A percentile compares a stretch with the other conserved stretches of the same genome.
These are phyloP conservation scores for Primulina tabacum DNA, from an alignment of 257 asterid species.

Conservation along the genomic window DNA sequence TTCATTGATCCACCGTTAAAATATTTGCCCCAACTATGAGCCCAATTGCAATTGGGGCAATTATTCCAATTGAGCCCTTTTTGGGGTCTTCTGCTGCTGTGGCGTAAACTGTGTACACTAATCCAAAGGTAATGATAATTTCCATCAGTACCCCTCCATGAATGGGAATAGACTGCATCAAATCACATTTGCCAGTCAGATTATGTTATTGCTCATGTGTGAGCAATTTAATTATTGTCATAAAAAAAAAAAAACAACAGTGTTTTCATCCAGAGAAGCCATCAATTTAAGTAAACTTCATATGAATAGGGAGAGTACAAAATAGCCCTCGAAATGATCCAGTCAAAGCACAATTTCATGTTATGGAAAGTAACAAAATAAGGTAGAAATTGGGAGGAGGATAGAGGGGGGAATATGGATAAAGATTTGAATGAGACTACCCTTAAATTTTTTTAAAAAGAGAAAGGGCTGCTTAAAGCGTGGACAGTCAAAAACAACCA, in stretches of 20 bases:
- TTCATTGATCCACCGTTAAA: slow-evolving; percentile 76
- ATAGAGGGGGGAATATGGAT: slow-evolving; percentile 44
- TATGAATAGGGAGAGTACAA: too few relatives aligned
- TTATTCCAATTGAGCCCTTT: slow-evolving; percentile 60
- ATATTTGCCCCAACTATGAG: slow-evolving; percentile 70
- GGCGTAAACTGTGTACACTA: slow-evolving; percentile 75
- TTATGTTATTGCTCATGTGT: too few relatives aligned
- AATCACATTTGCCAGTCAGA: neutral
- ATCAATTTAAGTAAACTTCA: too few relatives aligned
- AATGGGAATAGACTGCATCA: slow-evolving; percentile 50
- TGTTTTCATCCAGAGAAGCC: too few relatives aligned
- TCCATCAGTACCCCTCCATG: slow-evolving; percentile 67
- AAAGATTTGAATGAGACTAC: slow-evolving; percentile 33
- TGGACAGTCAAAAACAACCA: neutral
- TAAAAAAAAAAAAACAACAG: too few relatives aligned
- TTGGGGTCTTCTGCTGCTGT: slow-evolving; percentile 72
- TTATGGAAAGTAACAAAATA: neutral
- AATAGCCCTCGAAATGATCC: too few relatives aligned
- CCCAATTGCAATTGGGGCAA: slow-evolving; percentile 78
- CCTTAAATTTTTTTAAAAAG: neutral
- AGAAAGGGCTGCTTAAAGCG: neutral
- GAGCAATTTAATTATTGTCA: too few relatives aligned
- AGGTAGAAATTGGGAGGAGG: slow-evolving; percentile 16
- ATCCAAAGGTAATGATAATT: slow-evolving; percentile 60
- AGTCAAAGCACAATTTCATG: too few relatives aligned